These are phyloP conservation scores for Gastrolobium villosum DNA, from an alignment of 306 rosid species.

Conservation along the genomic window DNA sequence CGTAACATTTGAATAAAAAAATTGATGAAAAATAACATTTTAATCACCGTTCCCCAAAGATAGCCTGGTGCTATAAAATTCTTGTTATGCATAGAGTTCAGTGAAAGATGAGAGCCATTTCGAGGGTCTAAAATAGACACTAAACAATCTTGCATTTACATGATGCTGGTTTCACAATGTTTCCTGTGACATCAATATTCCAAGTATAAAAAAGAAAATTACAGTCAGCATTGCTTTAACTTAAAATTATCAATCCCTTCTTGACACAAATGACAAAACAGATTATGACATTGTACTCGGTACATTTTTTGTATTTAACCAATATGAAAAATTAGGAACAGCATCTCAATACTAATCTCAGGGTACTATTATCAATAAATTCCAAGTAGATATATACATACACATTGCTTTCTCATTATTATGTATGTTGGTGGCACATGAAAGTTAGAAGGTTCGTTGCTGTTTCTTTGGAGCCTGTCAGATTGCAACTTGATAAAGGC, in stretches of 20 bases:
- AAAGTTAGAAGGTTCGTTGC: background rate
- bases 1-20: too few species aligned
- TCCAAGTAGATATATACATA: constrained; percentile 1
- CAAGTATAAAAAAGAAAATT: too few species aligned
- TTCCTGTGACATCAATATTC: too few species aligned
- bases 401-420: background rate
- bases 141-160: too few species aligned
- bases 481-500: constrained; percentile 19
- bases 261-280: background rate
- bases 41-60: too few species aligned
- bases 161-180: too few species aligned
- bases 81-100: too few species aligned
- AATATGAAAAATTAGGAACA: background rate
- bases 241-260: background rate
- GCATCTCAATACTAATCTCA: background rate
- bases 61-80: too few species aligned
- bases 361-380: background rate
- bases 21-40: too few species aligned
- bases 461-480: constrained; percentile 32
- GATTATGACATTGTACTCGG: background rate
- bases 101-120: too few species aligned
- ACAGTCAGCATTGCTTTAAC: background rate
- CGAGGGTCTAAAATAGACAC: too few species aligned
- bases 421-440: background rate
- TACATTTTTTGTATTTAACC: background rate